Conservation (phyloP, 495 filamentous ascomycete genomes). For the Xylaria castorea region DNA sequence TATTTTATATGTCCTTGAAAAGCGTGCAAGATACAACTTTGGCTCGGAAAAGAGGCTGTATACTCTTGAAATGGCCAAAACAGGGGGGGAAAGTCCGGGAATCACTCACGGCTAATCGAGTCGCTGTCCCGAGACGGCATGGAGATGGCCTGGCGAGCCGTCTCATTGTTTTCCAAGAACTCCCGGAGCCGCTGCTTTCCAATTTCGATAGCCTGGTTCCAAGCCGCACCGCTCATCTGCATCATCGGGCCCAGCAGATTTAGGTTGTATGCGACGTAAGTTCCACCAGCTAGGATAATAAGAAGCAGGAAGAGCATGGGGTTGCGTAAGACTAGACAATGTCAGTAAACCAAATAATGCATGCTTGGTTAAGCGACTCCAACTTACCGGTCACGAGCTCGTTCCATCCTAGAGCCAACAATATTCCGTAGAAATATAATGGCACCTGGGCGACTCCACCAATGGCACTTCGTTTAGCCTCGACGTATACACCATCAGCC, state of each 20-base stretch:
- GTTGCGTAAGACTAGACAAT: conserved; percentile 78
- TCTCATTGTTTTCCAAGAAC: conserved; percentile 81
- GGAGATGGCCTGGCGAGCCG: conserved; percentile 78
- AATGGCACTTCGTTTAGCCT: conserved; percentile 95
- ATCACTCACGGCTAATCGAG: conserved; percentile 47
- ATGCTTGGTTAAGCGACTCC: conserved; percentile 19
- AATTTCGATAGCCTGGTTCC: conserved; percentile 83
- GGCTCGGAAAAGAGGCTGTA: too few species aligned
- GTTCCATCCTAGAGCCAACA: conserved; percentile 95
- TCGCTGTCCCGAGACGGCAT: conserved; percentile 63
- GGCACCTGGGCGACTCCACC: conserved; percentile 95
- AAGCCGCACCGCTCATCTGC: conserved; percentile 90
- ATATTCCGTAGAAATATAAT: conserved; percentile 87
- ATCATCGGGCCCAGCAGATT: conserved; percentile 96
- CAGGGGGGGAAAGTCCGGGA: too few species aligned
- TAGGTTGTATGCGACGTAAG: conserved; percentile 88
- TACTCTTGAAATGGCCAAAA: not conserved
- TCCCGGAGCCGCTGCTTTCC: conserved; percentile 87
- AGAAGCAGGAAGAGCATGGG: conserved; percentile 91
- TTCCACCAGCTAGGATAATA: conserved; percentile 72
- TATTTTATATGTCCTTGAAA: not conserved
- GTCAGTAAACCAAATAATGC: conserved; percentile 44
- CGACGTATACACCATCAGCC: conserved; percentile 95
- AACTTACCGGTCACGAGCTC: conserved; percentile 87
- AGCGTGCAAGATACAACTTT: too few species aligned